Evolutionary conservation across 768 basidiomycete species (phyloP).

Genomic region (Fibroporia radiculosa): DNA sequence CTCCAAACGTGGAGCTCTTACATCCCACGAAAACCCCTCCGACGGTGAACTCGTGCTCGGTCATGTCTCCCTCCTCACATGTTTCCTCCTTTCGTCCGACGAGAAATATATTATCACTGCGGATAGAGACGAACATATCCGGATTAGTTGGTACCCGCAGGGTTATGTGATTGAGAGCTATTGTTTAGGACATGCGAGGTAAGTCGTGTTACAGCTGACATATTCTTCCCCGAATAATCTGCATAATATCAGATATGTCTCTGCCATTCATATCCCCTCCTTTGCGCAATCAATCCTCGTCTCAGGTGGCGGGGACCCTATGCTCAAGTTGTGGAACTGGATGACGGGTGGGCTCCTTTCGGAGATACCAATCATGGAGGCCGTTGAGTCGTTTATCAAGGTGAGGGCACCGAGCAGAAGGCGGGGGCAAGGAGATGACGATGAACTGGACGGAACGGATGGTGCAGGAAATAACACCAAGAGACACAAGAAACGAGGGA

Average conservation of each 20-base stretch:
- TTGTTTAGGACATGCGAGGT: slow-evolving; percentile 83
- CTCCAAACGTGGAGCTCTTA: slow-evolving; percentile 29
- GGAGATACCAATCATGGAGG: slow-evolving; percentile 41
- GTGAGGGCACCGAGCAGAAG: slow-evolving; percentile 27
- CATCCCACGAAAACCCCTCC: slow-evolving; percentile 64
- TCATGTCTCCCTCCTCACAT: slow-evolving; percentile 80
- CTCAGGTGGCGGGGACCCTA: slow-evolving; percentile 83
- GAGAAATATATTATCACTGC: slow-evolving; percentile 77
- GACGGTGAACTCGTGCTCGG: slow-evolving; percentile 71
- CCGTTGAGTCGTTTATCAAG: slow-evolving; percentile 30
- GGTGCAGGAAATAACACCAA: slow-evolving; percentile 14
- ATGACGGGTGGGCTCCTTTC: slow-evolving; percentile 47
- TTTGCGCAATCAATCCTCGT: slow-evolving; percentile 45
- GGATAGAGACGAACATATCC: slow-evolving; percentile 93
- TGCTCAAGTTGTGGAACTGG: slow-evolving; percentile 77
- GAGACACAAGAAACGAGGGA: slow-evolving; percentile 10
- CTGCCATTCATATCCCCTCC: slow-evolving; percentile 64
- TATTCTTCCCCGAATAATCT: neutral
- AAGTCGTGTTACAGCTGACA: slow-evolving; percentile 19
- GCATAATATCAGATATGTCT: slow-evolving; percentile 59
- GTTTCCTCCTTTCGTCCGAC: slow-evolving; percentile 59
- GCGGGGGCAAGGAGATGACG: slow-evolving; percentile 20
- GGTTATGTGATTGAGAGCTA: slow-evolving; percentile 83
- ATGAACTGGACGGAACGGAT: slow-evolving; percentile 17
- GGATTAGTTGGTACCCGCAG: slow-evolving; percentile 84